Conservation (phyloP, 805 yeast species). For the Blastobotrys chiropterorum region DNA sequence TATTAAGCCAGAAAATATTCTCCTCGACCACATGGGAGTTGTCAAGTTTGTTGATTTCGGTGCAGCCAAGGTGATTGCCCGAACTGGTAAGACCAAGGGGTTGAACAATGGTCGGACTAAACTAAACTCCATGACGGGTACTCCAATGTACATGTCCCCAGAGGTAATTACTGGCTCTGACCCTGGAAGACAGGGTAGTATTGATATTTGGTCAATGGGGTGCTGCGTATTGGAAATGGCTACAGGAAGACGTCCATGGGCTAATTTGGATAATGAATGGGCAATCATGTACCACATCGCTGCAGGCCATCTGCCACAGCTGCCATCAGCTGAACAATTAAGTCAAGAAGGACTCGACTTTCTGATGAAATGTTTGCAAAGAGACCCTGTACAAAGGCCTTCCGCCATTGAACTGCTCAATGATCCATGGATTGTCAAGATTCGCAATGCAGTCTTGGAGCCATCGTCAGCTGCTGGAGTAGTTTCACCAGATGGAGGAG, state of each 20-base stretch:
- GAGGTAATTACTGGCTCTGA: constrained; percentile 81
- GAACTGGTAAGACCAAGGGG: constrained; percentile 28
- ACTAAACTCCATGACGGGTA: constrained; percentile 65
- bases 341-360: constrained; percentile 68
- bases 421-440: constrained; percentile 73
- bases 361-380: constrained; percentile 68
- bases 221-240: constrained; percentile 96
- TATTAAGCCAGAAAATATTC: constrained; percentile 89
- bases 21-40: constrained; percentile 85
- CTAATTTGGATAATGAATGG: constrained; percentile 93
- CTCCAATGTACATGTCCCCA: constrained; percentile 99
- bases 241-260: constrained; percentile 96
- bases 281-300: constrained; percentile 98
- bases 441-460: constrained; percentile 1
- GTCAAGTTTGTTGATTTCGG: constrained; percentile 97
- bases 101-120: constrained; percentile 24
- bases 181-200: constrained; percentile 55
- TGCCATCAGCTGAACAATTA: constrained; percentile 74
- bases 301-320: constrained; percentile 83
- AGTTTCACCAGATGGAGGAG: not conserved
- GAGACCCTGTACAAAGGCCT: constrained; percentile 74
- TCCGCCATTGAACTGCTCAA: constrained; percentile 79
- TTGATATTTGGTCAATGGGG: constrained; percentile 94
- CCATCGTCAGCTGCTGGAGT: not conserved
- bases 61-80: constrained; percentile 77